Percentiles rank a stretch among this genome's conserved stretches.
Evolutionary conservation across 768 basidiomycete species (phyloP).

Genomic region (Lactarius sanguifluus): DNA sequence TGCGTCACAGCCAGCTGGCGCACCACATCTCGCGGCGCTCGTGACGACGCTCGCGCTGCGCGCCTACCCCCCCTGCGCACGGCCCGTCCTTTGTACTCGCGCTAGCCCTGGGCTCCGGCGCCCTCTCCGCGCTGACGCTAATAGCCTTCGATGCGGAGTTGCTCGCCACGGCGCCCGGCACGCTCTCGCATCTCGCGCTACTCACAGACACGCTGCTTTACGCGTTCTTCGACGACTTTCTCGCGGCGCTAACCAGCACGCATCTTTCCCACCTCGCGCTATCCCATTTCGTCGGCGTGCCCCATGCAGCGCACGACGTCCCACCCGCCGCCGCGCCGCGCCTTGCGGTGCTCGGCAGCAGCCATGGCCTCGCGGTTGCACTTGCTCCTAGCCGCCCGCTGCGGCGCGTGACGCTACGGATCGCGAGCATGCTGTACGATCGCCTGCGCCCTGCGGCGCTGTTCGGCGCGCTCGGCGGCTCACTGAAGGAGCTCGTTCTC

Average conservation of each 20-base stretch:
- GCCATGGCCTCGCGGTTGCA: constrained; percentile 32
- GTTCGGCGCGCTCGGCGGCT: constrained; percentile 31
- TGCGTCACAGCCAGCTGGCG: no score
- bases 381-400: constrained; percentile 36
- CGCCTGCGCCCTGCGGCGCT: constrained; percentile 37
- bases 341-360: constrained; percentile 32
- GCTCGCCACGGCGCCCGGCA: constrained; percentile 32
- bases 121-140: constrained; percentile 32
- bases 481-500: constrained; percentile 28
- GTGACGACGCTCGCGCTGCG: constrained; percentile 34
- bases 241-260: constrained; percentile 31
- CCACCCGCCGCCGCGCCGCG: constrained; percentile 21
- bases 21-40: constrained; percentile 31
- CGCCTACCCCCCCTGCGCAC: no score
- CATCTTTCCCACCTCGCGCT: constrained; percentile 22
- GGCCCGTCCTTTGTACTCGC: no score
- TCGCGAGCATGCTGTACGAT: constrained; percentile 38
- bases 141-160: constrained; percentile 33
- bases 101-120: no score
- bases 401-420: constrained; percentile 29
- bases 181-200: constrained; percentile 32
- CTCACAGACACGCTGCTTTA: constrained; percentile 31
- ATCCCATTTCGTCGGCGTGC: constrained; percentile 16
- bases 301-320: no score
- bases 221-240: constrained; percentile 32